Conservation (phyloP, 768 basidiomycete species). For the Auricularia sp. region DNA sequence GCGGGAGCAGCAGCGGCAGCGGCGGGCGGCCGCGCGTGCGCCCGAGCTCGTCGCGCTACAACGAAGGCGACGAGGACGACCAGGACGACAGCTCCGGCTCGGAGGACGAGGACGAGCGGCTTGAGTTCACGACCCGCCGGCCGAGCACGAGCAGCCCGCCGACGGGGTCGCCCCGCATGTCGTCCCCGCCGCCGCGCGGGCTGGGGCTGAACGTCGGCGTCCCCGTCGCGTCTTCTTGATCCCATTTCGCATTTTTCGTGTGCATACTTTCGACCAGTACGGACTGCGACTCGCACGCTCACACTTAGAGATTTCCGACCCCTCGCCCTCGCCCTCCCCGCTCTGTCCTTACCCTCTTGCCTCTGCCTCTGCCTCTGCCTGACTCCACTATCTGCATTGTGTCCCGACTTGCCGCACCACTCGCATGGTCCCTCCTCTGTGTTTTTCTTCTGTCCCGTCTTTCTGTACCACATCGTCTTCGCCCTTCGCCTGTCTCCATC, state of each 20-base stretch:
- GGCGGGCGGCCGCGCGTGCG: background rate
- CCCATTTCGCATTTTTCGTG: background rate
- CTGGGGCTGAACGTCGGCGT: background rate
- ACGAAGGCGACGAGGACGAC: background rate
- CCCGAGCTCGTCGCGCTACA: background rate
- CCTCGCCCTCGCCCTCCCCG: too few relatives aligned
- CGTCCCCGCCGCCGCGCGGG: background rate
- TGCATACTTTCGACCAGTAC: background rate
- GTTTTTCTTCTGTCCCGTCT: background rate
- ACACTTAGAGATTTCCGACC: too few relatives aligned
- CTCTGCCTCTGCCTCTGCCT: too few relatives aligned
- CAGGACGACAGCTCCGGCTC: background rate
- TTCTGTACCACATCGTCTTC: background rate
- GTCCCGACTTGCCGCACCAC: background rate
- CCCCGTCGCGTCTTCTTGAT: background rate
- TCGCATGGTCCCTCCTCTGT: background rate
- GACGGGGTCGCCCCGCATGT: background rate
- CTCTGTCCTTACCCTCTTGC: too few relatives aligned
- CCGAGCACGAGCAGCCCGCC: background rate
- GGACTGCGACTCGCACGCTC: too few relatives aligned
- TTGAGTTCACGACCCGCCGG: background rate
- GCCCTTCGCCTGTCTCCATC: background rate
- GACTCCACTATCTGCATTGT: background rate
- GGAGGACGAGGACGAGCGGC: background rate
- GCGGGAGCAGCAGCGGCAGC: background rate